Conservation (phyloP, 1,284 basidiomycete genomes). For the Neotropicomus parvogracilis region DNA sequence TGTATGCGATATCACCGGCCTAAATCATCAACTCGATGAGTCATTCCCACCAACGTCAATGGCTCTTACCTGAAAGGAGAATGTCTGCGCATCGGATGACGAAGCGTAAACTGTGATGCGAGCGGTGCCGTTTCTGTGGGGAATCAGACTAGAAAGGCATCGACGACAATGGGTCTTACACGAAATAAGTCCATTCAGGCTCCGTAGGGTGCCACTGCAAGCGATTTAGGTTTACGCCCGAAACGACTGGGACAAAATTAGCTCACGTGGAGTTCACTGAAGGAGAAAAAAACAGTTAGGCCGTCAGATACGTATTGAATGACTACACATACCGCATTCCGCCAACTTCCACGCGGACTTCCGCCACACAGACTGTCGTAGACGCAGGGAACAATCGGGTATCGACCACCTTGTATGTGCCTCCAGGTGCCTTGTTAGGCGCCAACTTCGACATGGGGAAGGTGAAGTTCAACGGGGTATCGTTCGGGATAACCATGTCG, state of each 20-base stretch:
- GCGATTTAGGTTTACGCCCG: neutral
- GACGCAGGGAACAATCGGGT: slow-evolving; percentile 52
- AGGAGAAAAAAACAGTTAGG: neutral
- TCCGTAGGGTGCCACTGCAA: slow-evolving; percentile 50
- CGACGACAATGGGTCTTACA: slow-evolving; percentile 20
- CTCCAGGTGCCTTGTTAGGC: slow-evolving; percentile 45
- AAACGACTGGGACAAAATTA: neutral
- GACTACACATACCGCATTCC: slow-evolving; percentile 47
- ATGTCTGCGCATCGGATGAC: slow-evolving; percentile 39
- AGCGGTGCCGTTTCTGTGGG: slow-evolving; percentile 42
- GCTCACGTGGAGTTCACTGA: slow-evolving; percentile 53
- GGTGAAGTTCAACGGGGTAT: slow-evolving; percentile 47
- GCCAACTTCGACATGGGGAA: slow-evolving; percentile 48
- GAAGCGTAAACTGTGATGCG: slow-evolving; percentile 43
- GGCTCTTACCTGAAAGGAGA: slow-evolving; percentile 39
- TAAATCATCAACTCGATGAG: slow-evolving; percentile 20
- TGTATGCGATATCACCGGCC: slow-evolving; percentile 58
- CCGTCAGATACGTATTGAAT: neutral
- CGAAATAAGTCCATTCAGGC: slow-evolving; percentile 41
- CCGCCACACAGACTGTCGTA: slow-evolving; percentile 53
- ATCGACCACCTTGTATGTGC: slow-evolving; percentile 60
- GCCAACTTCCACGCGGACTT: slow-evolving; percentile 55
- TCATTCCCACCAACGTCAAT: neutral
- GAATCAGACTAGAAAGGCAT: slow-evolving; percentile 5
- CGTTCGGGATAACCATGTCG: slow-evolving; percentile 43